Base-by-base conservation (phyloP, 192 early-diverging fungal genomes). In the Backusella morwellensis region DNA sequence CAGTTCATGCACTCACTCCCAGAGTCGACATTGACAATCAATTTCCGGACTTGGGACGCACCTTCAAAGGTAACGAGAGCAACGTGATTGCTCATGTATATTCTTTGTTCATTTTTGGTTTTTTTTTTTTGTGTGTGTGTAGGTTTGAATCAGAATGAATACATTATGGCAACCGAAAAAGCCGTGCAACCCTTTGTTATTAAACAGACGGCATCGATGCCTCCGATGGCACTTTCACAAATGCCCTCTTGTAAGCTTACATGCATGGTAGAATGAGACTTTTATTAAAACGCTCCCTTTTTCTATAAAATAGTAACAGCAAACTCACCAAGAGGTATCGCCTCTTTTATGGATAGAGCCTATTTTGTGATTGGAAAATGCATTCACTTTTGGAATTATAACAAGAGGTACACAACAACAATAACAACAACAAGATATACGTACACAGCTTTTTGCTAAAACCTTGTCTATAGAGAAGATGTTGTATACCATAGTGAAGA, bases 301-400 rank as follows among this genome's bases (percentile, higher is more conserved):
- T 26, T 59, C 1, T 59, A 26, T 26, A 21, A 21, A 2, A 21
- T 88, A 93, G 81, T 92, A 90, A 74, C 87, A 91, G 72, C 91
- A 21, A 72, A 72, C 29, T 66, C 90, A 74, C 97, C 95, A 80
- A 93, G 96, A 89, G 96, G 97, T 1, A 80, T 99, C 21, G 95
- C 96, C 56, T 93, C 96, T 14, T 95, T 97, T 73, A 96, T 99
- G 68, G 84, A 93, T 69, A 91, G 93, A 21, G 95, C 92, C 15
- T 99, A 96, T 94, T 93, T 99, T 40, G 95, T 94, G 4, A 92
- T 97, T 66, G 96, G 97, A 82, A 91, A 95, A 81, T 85, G 91
- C 36, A 86, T 97, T 42, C 96, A 93, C 76, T 83, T 99, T 47
- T 97, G 96, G 96, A 94, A 99, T 82, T 97, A 95, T 81, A 87